Conservation (phyloP, 1,139 yeast genomes). For the Kodamaea ohmeri region DNA sequence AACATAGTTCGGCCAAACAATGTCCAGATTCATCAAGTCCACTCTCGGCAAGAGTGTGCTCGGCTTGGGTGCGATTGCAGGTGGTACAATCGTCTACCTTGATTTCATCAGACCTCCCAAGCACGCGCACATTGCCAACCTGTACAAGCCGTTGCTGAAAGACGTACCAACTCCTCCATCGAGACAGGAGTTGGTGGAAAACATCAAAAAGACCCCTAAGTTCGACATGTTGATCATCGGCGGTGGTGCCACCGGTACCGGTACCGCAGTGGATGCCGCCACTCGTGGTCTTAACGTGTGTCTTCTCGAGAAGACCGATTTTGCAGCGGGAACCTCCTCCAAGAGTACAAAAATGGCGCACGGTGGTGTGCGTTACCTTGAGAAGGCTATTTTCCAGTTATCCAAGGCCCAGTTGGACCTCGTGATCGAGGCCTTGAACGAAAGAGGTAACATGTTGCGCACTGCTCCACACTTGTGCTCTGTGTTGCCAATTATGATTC, state of each 20-base stretch:
- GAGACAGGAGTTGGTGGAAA: constrained; percentile 33
- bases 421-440: constrained; percentile 91
- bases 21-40: constrained; percentile 10
- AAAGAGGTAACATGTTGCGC: constrained; percentile 82
- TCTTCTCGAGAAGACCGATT: constrained; percentile 81
- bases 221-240: constrained; percentile 86
- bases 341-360: constrained; percentile 97
- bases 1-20: no score
- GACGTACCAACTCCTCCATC: constrained; percentile 36
- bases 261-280: constrained; percentile 89
- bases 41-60: constrained; percentile 9
- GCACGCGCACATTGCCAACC: constrained; percentile 26
- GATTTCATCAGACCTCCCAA: constrained; percentile 43
- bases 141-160: constrained; percentile 40
- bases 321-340: constrained; percentile 89
- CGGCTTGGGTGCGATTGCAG: constrained; percentile 27
- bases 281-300: constrained; percentile 90
- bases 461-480: constrained; percentile 92
- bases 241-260: constrained; percentile 96
- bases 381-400: constrained; percentile 88
- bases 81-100: constrained; percentile 40
- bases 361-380: constrained; percentile 95
- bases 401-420: constrained; percentile 89
- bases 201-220: constrained; percentile 39
- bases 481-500: constrained; percentile 90